phyloP scores from a whole-genome alignment of 2,329 filamentous ascomycete species.

The Lachnum nothofagi region DNA sequence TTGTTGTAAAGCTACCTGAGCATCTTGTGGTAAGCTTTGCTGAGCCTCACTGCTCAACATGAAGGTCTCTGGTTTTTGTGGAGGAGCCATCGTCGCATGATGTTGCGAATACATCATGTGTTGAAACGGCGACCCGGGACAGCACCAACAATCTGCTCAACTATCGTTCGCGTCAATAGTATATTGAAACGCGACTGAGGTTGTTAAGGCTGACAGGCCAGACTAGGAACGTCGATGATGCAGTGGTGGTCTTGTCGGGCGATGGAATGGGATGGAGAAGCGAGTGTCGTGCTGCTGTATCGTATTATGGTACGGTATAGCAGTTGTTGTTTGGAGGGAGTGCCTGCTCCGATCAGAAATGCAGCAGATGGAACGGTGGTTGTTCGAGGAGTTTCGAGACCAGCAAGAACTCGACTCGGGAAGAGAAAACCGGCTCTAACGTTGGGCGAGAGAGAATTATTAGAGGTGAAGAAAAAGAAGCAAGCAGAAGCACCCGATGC shows the following conservation, averaged over 20 bases:
- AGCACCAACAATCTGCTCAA: conserved; percentile 19
- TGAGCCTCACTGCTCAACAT: conserved; percentile 97
- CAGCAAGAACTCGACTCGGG: conserved; percentile 32
- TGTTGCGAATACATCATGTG: conserved; percentile 66
- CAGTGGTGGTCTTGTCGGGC: conserved; percentile 22
- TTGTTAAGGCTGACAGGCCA: conserved; percentile 20
- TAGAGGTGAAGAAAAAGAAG: conserved; percentile 18
- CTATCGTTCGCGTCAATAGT: conserved; percentile 17
- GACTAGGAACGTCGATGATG: conserved; percentile 29
- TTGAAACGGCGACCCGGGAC: conserved; percentile 33
- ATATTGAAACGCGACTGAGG: conserved; percentile 28
- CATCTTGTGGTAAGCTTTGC: conserved; percentile 91
- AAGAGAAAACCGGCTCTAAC: conserved; percentile 20
- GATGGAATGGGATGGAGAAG: conserved; percentile 27
- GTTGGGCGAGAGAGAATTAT: conserved; percentile 17
- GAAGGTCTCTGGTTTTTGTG: conserved; percentile 97
- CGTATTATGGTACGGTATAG: conserved; percentile 4
- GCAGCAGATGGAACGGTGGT: conserved; percentile 31
- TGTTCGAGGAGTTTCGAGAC: conserved; percentile 34
- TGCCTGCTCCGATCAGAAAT: conserved; percentile 33
- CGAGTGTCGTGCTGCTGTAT: conserved; percentile 29
- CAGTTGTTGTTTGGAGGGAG: conserved; percentile 20
- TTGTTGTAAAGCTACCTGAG: conserved; percentile 93
- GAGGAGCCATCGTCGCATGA: conserved; percentile 81
- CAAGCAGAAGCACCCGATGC: conserved; percentile 10